Evolutionary conservation across 306 rosid genomes (phyloP).

Genomic region (Castanopsis chinensis): DNA sequence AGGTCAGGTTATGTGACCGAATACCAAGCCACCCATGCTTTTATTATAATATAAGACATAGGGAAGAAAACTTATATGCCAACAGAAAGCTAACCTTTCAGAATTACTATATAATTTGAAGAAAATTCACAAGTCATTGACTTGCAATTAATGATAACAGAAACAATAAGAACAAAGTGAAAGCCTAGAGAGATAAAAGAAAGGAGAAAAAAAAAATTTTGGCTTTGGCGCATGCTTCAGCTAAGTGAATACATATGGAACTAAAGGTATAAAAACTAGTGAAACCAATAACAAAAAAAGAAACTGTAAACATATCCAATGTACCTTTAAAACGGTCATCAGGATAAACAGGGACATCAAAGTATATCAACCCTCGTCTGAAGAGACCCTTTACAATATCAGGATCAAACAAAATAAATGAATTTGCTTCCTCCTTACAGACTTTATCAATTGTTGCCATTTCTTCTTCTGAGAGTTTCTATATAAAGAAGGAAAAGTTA

Average conservation of each 20-base stretch:
- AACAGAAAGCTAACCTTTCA: background rate
- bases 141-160: background rate
- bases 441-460: conserved; percentile 79
- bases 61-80: background rate
- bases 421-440: conserved; percentile 85
- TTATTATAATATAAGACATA: background rate
- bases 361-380: conserved; percentile 74
- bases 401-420: conserved; percentile 66
- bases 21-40: background rate
- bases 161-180: background rate
- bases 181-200: background rate
- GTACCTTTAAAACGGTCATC: conserved; percentile 86
- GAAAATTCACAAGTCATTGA: background rate
- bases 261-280: background rate
- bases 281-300: background rate
- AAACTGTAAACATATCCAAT: conserved; percentile 1
- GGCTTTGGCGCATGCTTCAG: background rate
- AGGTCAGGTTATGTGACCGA: background rate
- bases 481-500: conserved; percentile 20
- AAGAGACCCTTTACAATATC: conserved; percentile 58
- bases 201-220: background rate
- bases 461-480: conserved; percentile 94
- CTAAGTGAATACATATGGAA: conserved; percentile 7
- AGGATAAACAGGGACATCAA: conserved; percentile 82
- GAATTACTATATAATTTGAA: background rate